Evolutionary conservation across 768 basidiomycete genomes (phyloP).

Genomic region (Suillus subalutaceus): DNA sequence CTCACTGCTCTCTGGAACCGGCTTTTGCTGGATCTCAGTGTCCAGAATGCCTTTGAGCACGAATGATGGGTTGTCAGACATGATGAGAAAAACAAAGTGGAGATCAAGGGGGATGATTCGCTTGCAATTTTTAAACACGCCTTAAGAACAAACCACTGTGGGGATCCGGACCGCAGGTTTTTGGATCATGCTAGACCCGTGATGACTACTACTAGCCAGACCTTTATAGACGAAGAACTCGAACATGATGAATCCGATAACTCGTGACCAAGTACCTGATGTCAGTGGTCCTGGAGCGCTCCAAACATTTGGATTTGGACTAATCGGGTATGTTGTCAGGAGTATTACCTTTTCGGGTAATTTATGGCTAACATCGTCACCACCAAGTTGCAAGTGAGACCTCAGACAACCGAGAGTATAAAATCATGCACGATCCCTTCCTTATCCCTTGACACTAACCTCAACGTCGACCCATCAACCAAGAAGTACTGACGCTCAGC

Average conservation of each 20-base stretch:
- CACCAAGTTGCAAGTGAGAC: constrained; percentile 1
- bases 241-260: background rate
- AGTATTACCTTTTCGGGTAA: background rate
- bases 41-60: constrained; percentile 70
- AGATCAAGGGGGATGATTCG: constrained; percentile 5
- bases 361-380: background rate
- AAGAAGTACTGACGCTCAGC: constrained; percentile 8
- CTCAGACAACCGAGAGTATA: background rate
- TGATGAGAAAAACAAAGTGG: constrained; percentile 32
- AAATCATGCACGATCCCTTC: background rate
- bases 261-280: background rate
- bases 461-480: constrained; percentile 3
- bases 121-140: background rate
- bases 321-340: background rate
- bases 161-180: constrained; percentile 5
- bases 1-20: constrained; percentile 68
- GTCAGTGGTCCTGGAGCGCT: too few species aligned
- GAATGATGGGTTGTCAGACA: constrained; percentile 80
- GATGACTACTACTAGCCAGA: background rate
- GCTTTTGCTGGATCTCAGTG: constrained; percentile 70
- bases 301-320: background rate
- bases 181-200: background rate
- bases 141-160: constrained; percentile 6
- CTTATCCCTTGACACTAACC: constrained; percentile 7
- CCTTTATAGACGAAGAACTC: background rate